Base-by-base conservation (phyloP, 768 basidiomycete genomes). In the Lactarius psammicola region DNA sequence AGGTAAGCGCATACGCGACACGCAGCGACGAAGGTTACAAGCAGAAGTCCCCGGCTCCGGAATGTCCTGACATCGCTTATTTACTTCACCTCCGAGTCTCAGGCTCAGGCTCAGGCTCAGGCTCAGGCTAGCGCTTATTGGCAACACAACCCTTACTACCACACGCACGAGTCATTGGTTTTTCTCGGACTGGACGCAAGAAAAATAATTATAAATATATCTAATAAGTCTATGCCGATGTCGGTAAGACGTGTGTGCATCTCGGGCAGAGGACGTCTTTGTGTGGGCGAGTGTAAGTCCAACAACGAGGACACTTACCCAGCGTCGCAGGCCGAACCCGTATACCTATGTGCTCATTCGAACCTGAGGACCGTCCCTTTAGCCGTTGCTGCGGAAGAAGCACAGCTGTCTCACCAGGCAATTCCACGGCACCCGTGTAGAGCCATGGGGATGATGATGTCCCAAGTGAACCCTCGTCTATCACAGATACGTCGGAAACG, bases 221-320 rank as follows among this genome's bases (percentile, higher is more conserved):
- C 44, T 61, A 26, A 42, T 58, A 67, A 56, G 28, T 55, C 67
- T 60, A 64, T 15, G 36, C 31, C 57, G 34, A 55, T 13, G 40
- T 44, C 17, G 63, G n/a, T 20, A 75, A 61, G 54, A 74, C 77
- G 13, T 68, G 67, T 4, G 73, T 61, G 70, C 95, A 97, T 69
- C 95, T 82, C 23, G 65, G 65, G 75, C 95, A 96, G 13, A 95
- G 74, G 11, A 74, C 72, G 20, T 86, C 81, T 15, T 79, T 74
- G 46, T 78, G 73, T 13, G 74, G 69, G 17, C 88, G 81, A 2
- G 86, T 87, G 73, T 82, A 89, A 7, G 85, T 88, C 94, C 95
- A 97, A 75, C 96, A 98, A 18, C 95, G 84, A 28, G 94, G 92
- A 74, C 96, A 98, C 74, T 96, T 95, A 26, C 78, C 72, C 59